phyloP scores from a whole-genome alignment of 73 alveolate species.

The Tetrahymena elliotti region DNA sequence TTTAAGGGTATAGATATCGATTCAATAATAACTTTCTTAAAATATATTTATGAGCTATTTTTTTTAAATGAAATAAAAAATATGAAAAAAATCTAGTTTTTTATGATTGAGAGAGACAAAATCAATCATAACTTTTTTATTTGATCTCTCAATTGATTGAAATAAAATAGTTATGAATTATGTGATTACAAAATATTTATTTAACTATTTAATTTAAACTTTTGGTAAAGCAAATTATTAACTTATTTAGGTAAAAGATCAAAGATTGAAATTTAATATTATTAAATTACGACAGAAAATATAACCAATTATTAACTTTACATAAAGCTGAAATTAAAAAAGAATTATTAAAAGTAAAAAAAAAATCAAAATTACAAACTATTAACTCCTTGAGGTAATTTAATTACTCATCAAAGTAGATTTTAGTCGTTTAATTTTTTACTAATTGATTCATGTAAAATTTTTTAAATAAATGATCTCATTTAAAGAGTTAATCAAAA shows the following conservation, averaged over 20 bases:
- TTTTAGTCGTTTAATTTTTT: neutral
- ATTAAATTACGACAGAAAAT: neutral
- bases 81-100: no score
- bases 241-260: neutral
- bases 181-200: neutral
- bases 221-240: neutral
- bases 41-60: no score
- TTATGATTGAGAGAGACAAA: no score
- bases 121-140: no score
- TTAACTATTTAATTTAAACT: neutral
- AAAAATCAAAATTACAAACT: neutral
- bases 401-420: neutral
- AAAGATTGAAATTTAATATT: neutral
- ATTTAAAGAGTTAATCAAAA: no score
- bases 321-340: neutral
- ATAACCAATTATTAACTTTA: neutral
- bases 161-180: no score
- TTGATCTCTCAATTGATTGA: no score
- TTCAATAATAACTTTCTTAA: no score
- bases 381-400: neutral
- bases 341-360: neutral
- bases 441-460: no score
- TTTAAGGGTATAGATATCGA: no score
- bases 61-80: no score
- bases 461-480: no score